These are phyloP conservation scores for Astraeus odoratus DNA, from an alignment of 768 basidiomycete species.

Conservation along the genomic window DNA sequence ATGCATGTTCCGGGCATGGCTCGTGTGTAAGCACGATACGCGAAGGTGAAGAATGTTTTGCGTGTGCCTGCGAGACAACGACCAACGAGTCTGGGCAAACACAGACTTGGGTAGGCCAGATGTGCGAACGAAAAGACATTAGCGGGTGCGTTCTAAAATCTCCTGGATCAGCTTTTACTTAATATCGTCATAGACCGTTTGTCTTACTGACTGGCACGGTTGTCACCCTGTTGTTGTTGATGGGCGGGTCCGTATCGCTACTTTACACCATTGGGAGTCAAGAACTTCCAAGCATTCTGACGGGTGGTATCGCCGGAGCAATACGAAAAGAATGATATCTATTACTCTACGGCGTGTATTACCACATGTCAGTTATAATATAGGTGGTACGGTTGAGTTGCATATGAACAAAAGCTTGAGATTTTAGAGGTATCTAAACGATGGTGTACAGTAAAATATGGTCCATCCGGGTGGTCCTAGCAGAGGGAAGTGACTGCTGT, in stretches of 20 bases:
- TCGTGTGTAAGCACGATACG: conserved; percentile 55
- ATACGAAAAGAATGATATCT: conserved; percentile 43
- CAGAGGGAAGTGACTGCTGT: too few relatives aligned
- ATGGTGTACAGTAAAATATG: too few relatives aligned
- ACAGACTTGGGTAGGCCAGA: conserved; percentile 66
- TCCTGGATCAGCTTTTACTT: background rate
- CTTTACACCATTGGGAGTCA: conserved; percentile 55
- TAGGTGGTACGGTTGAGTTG: too few relatives aligned
- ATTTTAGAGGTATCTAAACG: too few relatives aligned
- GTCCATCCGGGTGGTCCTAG: too few relatives aligned
- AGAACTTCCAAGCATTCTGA: conserved; percentile 68
- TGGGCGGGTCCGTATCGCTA: conserved; percentile 61
- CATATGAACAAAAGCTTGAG: too few relatives aligned
- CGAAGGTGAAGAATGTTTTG: conserved; percentile 47
- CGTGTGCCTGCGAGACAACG: conserved; percentile 41
- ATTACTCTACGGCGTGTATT: too few relatives aligned
- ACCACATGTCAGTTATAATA: too few relatives aligned
- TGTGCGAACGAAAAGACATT: conserved; percentile 73
- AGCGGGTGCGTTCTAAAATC: conserved; percentile 55
- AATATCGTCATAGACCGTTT: conserved; percentile 51
- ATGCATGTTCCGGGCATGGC: conserved; percentile 64
- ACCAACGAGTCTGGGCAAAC: conserved; percentile 47
- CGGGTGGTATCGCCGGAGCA: conserved; percentile 47
- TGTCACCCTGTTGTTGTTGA: conserved; percentile 54
- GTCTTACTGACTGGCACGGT: conserved; percentile 66